A percentile compares a stretch with the other conserved stretches of the same genome.
Evolutionary conservation across 2,329 filamentous ascomycete species (phyloP).

Genomic region (Blastomyces parvus): DNA sequence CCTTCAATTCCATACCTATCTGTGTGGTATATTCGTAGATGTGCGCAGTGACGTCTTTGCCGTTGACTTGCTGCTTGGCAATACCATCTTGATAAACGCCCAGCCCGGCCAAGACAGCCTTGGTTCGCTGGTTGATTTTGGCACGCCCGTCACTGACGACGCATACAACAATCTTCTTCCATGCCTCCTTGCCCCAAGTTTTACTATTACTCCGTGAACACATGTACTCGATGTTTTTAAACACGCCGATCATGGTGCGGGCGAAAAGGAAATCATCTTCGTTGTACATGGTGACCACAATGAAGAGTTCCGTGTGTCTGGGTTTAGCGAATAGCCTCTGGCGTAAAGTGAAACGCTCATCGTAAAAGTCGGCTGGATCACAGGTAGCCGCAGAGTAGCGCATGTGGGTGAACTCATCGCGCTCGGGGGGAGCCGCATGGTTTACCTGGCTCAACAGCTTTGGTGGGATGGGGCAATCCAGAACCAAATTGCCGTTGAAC

Average conservation of each 20-base stretch:
- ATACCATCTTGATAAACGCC: slow-evolving; percentile 98
- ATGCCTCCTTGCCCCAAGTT: slow-evolving; percentile 96
- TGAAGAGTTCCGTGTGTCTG: slow-evolving; percentile 87
- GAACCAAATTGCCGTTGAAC: slow-evolving; percentile 91
- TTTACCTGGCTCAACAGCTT: slow-evolving; percentile 77
- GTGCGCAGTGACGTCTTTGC: slow-evolving; percentile 91
- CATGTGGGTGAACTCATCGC: slow-evolving; percentile 70
- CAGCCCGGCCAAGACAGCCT: slow-evolving; percentile 80
- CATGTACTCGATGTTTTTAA: slow-evolving; percentile 99
- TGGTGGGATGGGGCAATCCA: slow-evolving; percentile 92
- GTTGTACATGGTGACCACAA: slow-evolving; percentile 98
- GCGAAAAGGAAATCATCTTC: slow-evolving; percentile 95
- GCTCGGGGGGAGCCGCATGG: slow-evolving; percentile 67
- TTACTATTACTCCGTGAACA: slow-evolving; percentile 87
- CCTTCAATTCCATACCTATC: slow-evolving; percentile 73
- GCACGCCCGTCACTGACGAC: slow-evolving; percentile 93
- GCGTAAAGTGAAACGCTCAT: slow-evolving; percentile 80
- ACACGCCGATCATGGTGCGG: slow-evolving; percentile 89
- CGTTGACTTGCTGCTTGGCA: slow-evolving; percentile 94
- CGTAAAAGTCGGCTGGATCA: slow-evolving; percentile 79
- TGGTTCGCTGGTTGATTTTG: slow-evolving; percentile 90
- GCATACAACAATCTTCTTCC: slow-evolving; percentile 99
- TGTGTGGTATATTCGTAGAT: slow-evolving; percentile 69
- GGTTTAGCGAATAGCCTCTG: slow-evolving; percentile 89
- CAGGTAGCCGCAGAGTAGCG: slow-evolving; percentile 91